Conservation (phyloP, 2,329 filamentous ascomycete species). For the Seiridium cupressi region DNA sequence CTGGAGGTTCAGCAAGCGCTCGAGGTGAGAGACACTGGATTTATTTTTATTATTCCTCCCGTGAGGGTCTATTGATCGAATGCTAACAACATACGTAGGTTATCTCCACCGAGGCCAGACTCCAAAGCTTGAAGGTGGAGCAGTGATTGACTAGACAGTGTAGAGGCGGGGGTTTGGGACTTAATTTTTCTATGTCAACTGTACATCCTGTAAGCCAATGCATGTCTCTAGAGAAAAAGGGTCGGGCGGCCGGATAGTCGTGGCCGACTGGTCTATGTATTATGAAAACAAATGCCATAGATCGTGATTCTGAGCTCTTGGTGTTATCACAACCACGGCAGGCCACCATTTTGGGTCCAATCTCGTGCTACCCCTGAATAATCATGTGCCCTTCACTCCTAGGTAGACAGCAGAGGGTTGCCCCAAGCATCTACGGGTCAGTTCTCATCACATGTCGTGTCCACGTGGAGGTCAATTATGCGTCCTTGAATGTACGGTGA, state of each 20-base stretch:
- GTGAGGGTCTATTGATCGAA: background rate
- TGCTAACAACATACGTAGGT: slow-evolving; percentile 53
- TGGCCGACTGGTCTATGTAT: slow-evolving; percentile 5
- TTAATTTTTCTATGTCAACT: slow-evolving; percentile 4
- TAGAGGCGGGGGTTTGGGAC: background rate
- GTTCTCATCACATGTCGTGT: too few relatives aligned
- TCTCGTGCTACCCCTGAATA: too few relatives aligned
- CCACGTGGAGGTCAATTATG: too few relatives aligned
- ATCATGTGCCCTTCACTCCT: too few relatives aligned
- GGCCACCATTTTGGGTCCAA: too few relatives aligned
- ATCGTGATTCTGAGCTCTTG: background rate
- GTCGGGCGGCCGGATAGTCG: background rate
- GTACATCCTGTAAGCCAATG: slow-evolving; percentile 6
- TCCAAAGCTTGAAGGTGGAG: slow-evolving; percentile 84
- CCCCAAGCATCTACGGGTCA: too few relatives aligned
- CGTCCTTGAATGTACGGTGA: too few relatives aligned
- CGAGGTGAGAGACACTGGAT: slow-evolving; percentile 62
- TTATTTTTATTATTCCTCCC: slow-evolving; percentile 19
- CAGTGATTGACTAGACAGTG: slow-evolving; percentile 34
- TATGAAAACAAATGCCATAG: slow-evolving; percentile 7
- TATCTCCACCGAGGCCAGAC: slow-evolving; percentile 83
- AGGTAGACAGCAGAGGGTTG: too few relatives aligned
- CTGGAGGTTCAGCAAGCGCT: slow-evolving; percentile 94
- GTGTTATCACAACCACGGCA: background rate
- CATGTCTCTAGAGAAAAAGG: slow-evolving; percentile 7